Conservation (phyloP, 2,329 filamentous ascomycete species). For the Colletotrichum sp. region DNA sequence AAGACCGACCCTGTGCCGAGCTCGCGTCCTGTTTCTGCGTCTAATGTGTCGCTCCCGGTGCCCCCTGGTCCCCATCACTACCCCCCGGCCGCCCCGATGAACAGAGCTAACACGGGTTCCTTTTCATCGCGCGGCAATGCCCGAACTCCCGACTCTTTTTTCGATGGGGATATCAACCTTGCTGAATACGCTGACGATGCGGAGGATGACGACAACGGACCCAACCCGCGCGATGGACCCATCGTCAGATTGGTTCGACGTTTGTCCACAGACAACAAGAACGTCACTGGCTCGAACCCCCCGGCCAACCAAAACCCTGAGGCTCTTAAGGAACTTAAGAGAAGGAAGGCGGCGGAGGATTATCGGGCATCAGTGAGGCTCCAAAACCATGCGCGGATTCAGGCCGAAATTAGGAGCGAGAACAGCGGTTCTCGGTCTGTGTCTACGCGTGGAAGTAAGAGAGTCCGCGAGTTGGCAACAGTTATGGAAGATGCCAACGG, state of each 20-base stretch:
- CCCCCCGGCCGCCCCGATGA: neutral
- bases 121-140: constrained; percentile 1
- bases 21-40: neutral
- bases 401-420: constrained; percentile 10
- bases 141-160: constrained; percentile 2
- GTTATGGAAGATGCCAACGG: constrained; percentile 4
- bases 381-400: neutral
- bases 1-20: neutral
- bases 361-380: constrained; percentile 4
- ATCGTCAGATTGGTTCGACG: constrained; percentile 51
- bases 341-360: neutral
- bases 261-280: constrained; percentile 49
- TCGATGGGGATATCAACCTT: neutral
- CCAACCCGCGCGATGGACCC: constrained; percentile 39
- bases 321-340: neutral
- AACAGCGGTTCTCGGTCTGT: constrained; percentile 5
- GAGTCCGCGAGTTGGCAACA: constrained; percentile 8
- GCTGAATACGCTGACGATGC: constrained; percentile 10
- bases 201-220: constrained; percentile 16
- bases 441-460: constrained; percentile 12
- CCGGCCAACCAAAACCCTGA: neutral
- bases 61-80: neutral
- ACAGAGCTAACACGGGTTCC: neutral
- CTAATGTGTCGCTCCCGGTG: neutral
- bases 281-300: constrained; percentile 19